Base-by-base conservation (phyloP, 83 land plant species). In the Picea abies region DNA sequence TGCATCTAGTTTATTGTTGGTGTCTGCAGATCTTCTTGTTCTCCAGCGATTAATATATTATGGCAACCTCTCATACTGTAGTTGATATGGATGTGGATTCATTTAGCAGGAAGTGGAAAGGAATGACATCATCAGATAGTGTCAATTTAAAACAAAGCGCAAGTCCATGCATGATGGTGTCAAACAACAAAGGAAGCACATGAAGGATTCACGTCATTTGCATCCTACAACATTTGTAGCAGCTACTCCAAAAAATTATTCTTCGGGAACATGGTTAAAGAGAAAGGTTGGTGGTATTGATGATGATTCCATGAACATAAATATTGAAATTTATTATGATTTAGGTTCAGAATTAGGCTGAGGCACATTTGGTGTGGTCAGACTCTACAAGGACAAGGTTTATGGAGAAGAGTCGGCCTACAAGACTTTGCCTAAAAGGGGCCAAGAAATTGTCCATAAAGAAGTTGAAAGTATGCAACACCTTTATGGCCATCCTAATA, bases 401-500 rank as follows among this genome's bases (percentile, higher is more conserved):
- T 87, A 60, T 80, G 89, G 93, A 22, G 90, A 73, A 20, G 86
- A 87, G 60, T 87, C 85, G 72, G 93, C 95, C 1, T 93, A 91
- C 87, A 93, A 93, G 80, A 83, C 88, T 10, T 60, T 93, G 83
- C 60, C 32, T 58, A 93, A 91, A 81, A 78, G 81, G 20, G 90
- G 91, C 1, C 90, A 86, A 78, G 95, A 93, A 75, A 85, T 84
- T 4, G 92, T 86, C n/a, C 92, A 90, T 44, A 62, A 87, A 60
- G 94, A 90, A 80, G 92, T 92, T 60, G 95, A 93, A 83, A 93
- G 89, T 68, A 93, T 93, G 95, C 95, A 93, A 83, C 95, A 93
- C 63, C 85, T 93, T 7, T 90, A 29, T 29, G 29, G 29, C 29
- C 29, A 29, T 29, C 29, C 29, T 29, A 29, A 90, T 52, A 80